Base-by-base conservation (phyloP, 1,284 basidiomycete species). In the Leccinum solheimii region DNA sequence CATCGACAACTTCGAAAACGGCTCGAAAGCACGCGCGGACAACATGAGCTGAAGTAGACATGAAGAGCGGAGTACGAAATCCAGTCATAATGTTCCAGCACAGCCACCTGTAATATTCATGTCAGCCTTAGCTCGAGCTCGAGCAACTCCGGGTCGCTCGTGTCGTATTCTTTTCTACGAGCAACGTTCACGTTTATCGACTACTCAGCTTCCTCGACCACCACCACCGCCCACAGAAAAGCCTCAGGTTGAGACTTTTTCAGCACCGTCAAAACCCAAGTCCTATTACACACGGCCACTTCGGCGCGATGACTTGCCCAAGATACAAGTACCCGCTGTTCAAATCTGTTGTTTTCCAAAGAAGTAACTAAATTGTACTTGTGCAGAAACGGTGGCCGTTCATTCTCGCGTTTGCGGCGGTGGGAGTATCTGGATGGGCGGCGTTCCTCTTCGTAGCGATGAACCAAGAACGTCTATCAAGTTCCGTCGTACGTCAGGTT, bases 381-480 rank as follows among this genome's bases (percentile, higher is more conserved):
- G 21, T 26, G 7, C 27, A 67, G 83, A 78, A 76, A 66, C 76
- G 77, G 68, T 91, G 89, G 89, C 88, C 88, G 0, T 69, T 79
- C 26, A 69, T 86, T n/a, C 73, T 86, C 23, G 81, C 77, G 0
- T 76, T 85, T 53, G 77, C 80, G 13, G 74, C 78, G 0, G 63
- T 83, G 16, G 90, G 88, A 16, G 72, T 88, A 3, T 74, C 83
- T 2, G 83, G 81, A 11, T 92, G 90, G 90, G 83, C 76, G 13
- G 79, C 78, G 3, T 92, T 92, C 73, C 80, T 91, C 65, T 79
- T 81, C 30, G 86, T 84, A 66, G 85, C 85, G 9, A 87, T 86
- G 61, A 92, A 92, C 76, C 85, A 90, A 69, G 91, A 92, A 71
- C 87, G 86, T 67, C 79, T 91, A 26, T 84, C 88, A n/a, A 88